A percentile compares a stretch with the other conserved stretches of the same genome.
Evolutionary conservation across 2,329 filamentous ascomycete genomes (phyloP).

Genomic region (Verticillium albo-atrum): DNA sequence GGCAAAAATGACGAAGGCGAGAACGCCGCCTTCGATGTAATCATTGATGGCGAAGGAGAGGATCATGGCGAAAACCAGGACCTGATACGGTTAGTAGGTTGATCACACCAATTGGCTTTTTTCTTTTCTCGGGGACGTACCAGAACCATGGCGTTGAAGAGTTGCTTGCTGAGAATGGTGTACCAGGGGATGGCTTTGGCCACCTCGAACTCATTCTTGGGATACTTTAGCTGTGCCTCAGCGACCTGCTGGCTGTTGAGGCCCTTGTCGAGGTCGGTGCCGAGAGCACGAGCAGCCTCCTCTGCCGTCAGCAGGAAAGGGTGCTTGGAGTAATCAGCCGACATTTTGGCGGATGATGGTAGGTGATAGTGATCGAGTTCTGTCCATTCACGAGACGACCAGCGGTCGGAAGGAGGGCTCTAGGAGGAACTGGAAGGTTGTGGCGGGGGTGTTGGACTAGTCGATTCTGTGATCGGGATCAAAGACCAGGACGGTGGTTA

Average conservation of each 20-base stretch:
- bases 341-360: constrained; percentile 27
- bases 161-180: constrained; percentile 68
- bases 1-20: constrained; percentile 62
- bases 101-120: background rate
- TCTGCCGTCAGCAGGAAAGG: constrained; percentile 57
- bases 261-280: constrained; percentile 63
- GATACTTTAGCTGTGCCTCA: constrained; percentile 54
- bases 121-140: constrained; percentile 44
- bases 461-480: background rate
- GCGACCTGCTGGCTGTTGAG: constrained; percentile 57
- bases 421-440: background rate
- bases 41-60: constrained; percentile 63
- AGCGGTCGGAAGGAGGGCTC: background rate
- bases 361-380: background rate
- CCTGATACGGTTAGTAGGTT: constrained; percentile 35
- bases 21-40: constrained; percentile 64
- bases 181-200: constrained; percentile 63
- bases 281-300: constrained; percentile 58
- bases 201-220: constrained; percentile 67
- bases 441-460: background rate
- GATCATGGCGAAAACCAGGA: constrained; percentile 73
- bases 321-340: constrained; percentile 45
- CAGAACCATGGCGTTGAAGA: constrained; percentile 75
- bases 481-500: background rate
- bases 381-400: constrained; percentile 4